Evolutionary conservation across 106 monocot species (phyloP), one percentile per base, ranked within the genome.

Genomic region (Dioscorea dumetorum): DNA sequence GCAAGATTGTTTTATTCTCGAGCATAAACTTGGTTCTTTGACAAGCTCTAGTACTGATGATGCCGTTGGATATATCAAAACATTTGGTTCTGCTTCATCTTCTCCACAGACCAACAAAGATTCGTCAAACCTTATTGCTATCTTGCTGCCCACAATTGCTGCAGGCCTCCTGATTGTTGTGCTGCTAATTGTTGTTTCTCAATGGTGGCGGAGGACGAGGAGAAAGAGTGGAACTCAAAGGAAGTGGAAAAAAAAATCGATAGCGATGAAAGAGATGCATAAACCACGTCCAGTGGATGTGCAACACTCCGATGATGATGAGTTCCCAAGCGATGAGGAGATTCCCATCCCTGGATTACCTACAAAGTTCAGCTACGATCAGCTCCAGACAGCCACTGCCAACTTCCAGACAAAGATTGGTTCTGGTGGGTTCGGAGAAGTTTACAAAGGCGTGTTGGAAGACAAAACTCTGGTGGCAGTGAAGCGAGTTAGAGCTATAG

Each of bases 371-470:
- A 78, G 65, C 41, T 85, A 75, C 70, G 60, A 60, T 12, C 85
- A 95, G 67, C 78, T 95, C 12, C 85, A 75, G 49, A 69, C 41
- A 22, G 77, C 85, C 16, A 95, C 94, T 4, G 51, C 67, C 24
- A 75, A 72, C 41, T 94, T 87, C 74, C 57, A 66, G 9, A 86
- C 68, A 18, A 57, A 66, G 50, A 85, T 91, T 53, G 94, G 94
- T 11, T 78, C 91, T 24, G 94, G 94, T 5, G 94, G 92, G 49
- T 95, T 91, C 61, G 94, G 94, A 22, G 72, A 79, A 18, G 94
- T 95, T 8, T 95, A 72, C 79, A 91, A 81, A 33, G 94, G 94
- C 14, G 69, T 64, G 12, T 79, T 95, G 12, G 72, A 78, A 0
- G 90, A 91, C 64, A 71, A 73, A n/a, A 72, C 82, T 16, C 11